Evolutionary conservation across 2,329 filamentous ascomycete genomes (phyloP), one percentile per base, ranked within the genome.

Genomic region (Rhynchosporium agropyri): DNA sequence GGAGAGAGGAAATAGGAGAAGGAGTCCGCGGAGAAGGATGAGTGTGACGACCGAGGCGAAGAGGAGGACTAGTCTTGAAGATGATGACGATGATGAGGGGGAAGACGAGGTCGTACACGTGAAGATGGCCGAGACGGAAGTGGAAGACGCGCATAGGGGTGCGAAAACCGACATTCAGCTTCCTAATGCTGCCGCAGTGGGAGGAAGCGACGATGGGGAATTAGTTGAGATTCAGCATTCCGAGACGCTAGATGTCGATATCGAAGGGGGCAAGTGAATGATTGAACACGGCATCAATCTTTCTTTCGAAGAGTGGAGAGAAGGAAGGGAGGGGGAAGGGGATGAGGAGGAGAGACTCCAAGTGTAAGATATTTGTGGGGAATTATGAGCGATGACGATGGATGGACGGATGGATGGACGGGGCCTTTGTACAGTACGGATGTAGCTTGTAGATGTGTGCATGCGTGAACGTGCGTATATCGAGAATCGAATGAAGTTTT

Each of bases 41-140:
- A 71, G 68, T 63, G 64, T 60, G 12, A 74, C 72, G 43, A 74
- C 71, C 1, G 72, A 74, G 64, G 74, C 73, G 51, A 73, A 71
- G 65, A 62, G 73, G 61, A 69, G 73, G 51, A 74, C 72, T 33
- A 74, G 71, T 64, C 61, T 75, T 3, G 74, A 74, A 61, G 74
- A 75, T 67, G 74, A 75, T 67, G 72, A 74, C 54, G 73, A 74
- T 56, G 73, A 74, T 45, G 71, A 71, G 48, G 69, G 33, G 15
- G 43, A 71, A 29, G 71, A 71, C 48, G 70, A 65, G 62, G 70
- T 69, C 31, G 68, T 70, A 40, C 69, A 72, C 62, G 67, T 72
- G 40, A 63, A 62, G 29, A 63, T 69, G 62, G 67, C 60, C 45
- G 67, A 67, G 58, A 57, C 61, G 26, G 65, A 66, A 45, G 15